A percentile compares a stretch with the other conserved stretches of the same genome.
phyloP scores from a whole-genome alignment of 495 filamentous ascomycete species.

The Talaromyces nanjingensis region DNA sequence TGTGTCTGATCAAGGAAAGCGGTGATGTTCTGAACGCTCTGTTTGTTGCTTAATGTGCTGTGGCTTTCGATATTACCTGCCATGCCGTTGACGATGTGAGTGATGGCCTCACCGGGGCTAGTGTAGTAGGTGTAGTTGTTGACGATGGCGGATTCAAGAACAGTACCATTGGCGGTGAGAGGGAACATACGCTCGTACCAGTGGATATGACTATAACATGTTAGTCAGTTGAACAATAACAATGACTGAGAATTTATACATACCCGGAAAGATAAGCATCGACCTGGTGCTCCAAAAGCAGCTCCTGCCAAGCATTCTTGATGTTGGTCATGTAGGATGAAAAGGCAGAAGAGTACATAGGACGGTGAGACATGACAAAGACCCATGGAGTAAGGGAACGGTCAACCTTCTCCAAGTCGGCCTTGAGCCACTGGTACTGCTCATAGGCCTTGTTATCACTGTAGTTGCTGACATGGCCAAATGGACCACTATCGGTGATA shows the following conservation, averaged over 20 bases:
- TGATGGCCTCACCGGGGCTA: constrained; percentile 35
- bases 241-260: neutral
- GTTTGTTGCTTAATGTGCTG: constrained; percentile 24
- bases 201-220: constrained; percentile 41
- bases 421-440: constrained; percentile 42
- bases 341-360: constrained; percentile 44
- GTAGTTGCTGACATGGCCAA: constrained; percentile 32
- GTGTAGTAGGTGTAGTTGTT: constrained; percentile 37
- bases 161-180: constrained; percentile 25
- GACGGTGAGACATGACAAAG: constrained; percentile 49
- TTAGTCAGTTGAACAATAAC: neutral
- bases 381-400: constrained; percentile 47
- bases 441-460: constrained; percentile 37
- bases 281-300: constrained; percentile 49
- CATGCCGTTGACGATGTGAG: constrained; percentile 42
- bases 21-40: constrained; percentile 33
- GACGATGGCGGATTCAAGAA: constrained; percentile 29
- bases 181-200: constrained; percentile 44
- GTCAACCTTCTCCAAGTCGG: constrained; percentile 41
- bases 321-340: constrained; percentile 36
- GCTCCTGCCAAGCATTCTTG: constrained; percentile 44
- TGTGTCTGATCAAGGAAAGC: constrained; percentile 38
- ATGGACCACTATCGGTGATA: constrained; percentile 43
- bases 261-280: constrained; percentile 27
- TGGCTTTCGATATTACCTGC: constrained; percentile 41